These are phyloP conservation scores for Penicillium sp. DNA, from an alignment of 2,329 filamentous ascomycete genomes.

Conservation along the genomic window DNA sequence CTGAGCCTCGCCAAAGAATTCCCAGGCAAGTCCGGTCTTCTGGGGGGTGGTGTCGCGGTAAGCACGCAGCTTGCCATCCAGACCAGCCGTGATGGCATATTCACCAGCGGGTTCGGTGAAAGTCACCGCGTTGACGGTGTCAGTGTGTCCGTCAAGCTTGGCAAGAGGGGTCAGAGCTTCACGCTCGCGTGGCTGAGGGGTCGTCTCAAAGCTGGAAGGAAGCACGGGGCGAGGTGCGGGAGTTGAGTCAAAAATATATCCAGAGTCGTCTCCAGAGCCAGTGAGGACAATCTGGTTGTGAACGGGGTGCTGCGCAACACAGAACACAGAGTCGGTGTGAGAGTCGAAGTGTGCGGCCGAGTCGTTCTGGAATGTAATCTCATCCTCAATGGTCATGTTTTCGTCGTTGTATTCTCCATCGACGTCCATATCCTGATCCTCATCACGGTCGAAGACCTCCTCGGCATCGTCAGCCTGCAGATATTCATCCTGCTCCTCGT, in stretches of 20 bases:
- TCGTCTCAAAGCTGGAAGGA: constrained; percentile 72
- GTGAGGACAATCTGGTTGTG: constrained; percentile 79
- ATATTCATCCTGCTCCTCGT: constrained; percentile 67
- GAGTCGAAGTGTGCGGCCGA: constrained; percentile 88
- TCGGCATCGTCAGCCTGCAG: constrained; percentile 75
- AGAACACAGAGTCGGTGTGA: constrained; percentile 90
- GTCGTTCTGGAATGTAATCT: constrained; percentile 84
- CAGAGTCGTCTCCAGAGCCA: constrained; percentile 81
- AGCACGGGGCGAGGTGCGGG: constrained; percentile 65
- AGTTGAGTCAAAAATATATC: constrained; percentile 80
- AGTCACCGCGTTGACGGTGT: constrained; percentile 82
- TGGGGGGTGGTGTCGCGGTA: constrained; percentile 58
- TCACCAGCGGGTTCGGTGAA: constrained; percentile 85
- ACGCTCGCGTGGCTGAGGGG: constrained; percentile 62
- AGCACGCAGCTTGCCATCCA: constrained; percentile 79
- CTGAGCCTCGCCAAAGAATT: constrained; percentile 73
- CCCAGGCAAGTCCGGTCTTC: constrained; percentile 57
- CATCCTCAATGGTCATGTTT: constrained; percentile 49
- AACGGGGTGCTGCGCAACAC: constrained; percentile 88
- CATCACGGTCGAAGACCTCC: constrained; percentile 71
- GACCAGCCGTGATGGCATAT: constrained; percentile 79
- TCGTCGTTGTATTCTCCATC: constrained; percentile 61
- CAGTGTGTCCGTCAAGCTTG: constrained; percentile 83
- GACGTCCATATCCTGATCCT: constrained; percentile 76
- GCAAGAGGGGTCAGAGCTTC: constrained; percentile 66